Evolutionary conservation across 2,329 filamentous ascomycete species (phyloP).

Genomic region (Stemphylium beticola): DNA sequence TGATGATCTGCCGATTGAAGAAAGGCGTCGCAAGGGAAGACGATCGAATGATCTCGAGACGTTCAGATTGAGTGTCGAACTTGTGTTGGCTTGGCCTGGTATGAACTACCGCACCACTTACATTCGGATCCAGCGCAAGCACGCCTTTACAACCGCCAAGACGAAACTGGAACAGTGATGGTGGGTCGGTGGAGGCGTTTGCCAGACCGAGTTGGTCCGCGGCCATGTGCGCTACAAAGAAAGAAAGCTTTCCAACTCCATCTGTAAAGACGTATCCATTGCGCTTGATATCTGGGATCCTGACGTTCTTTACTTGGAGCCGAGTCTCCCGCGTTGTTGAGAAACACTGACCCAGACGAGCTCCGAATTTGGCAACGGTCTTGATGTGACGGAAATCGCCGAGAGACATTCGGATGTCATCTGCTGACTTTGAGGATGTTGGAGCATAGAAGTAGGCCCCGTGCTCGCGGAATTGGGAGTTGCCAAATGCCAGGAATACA

Average conservation of each 20-base stretch:
- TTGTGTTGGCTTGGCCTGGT: constrained; percentile 88
- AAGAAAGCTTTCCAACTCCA: constrained; percentile 91
- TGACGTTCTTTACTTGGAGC: constrained; percentile 63
- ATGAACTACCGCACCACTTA: constrained; percentile 71
- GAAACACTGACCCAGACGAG: constrained; percentile 91
- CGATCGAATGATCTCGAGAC: constrained; percentile 83
- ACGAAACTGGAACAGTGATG: constrained; percentile 90
- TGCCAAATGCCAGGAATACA: constrained; percentile 91
- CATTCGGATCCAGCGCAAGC: constrained; percentile 74
- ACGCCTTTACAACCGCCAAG: constrained; percentile 93
- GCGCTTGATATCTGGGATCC: constrained; percentile 72
- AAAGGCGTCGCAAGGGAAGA: constrained; percentile 78
- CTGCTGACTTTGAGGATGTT: constrained; percentile 68
- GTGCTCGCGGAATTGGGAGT: constrained; percentile 91
- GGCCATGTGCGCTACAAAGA: constrained; percentile 75
- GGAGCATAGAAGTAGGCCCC: constrained; percentile 92
- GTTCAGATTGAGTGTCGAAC: constrained; percentile 73
- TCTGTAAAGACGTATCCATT: constrained; percentile 82
- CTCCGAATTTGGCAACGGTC: constrained; percentile 86
- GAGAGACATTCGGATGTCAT: constrained; percentile 84
- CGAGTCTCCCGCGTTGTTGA: constrained; percentile 85
- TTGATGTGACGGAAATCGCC: constrained; percentile 82
- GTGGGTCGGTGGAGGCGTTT: constrained; percentile 60
- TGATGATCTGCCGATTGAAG: constrained; percentile 88
- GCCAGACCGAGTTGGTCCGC: constrained; percentile 70